Percentiles rank a stretch among this genome's conserved stretches.
phyloP scores from a whole-genome alignment of 2,329 filamentous ascomycete genomes.

The Sporothrix luriei region DNA sequence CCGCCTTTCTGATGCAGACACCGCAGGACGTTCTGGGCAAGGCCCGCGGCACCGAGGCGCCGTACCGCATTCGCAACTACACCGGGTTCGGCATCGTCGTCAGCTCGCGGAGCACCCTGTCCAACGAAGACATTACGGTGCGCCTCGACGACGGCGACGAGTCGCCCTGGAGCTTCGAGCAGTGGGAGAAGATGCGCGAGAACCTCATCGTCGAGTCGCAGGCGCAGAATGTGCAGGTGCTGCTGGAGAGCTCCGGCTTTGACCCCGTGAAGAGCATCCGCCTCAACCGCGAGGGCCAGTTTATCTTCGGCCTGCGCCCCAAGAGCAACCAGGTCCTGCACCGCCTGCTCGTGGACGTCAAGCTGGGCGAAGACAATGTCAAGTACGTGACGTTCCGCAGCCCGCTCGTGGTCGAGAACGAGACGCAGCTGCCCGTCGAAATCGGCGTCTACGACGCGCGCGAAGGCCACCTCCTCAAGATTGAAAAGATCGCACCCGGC shows the following conservation, averaged over 20 bases:
- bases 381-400: constrained; percentile 97
- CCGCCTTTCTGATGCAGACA: constrained; percentile 82
- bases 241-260: constrained; percentile 90
- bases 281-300: constrained; percentile 92
- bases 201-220: constrained; percentile 82
- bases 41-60: constrained; percentile 85
- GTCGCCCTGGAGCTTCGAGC: constrained; percentile 93
- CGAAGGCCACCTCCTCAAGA: constrained; percentile 89
- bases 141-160: constrained; percentile 88
- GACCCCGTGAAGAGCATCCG: constrained; percentile 85
- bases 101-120: constrained; percentile 70
- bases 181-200: constrained; percentile 94
- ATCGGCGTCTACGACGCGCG: constrained; percentile 85
- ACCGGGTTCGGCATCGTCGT: constrained; percentile 89
- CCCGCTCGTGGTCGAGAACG: constrained; percentile 88
- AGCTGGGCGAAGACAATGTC: constrained; percentile 88
- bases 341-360: constrained; percentile 88
- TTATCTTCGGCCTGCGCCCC: constrained; percentile 83
- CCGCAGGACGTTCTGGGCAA: constrained; percentile 87
- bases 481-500: constrained; percentile 94
- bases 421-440: constrained; percentile 94
- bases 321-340: constrained; percentile 84
- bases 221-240: constrained; percentile 73
- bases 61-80: constrained; percentile 92
- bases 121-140: constrained; percentile 70